Evolutionary conservation across 192 early-diverging fungal genomes (phyloP), one percentile per base, ranked within the genome.

Genomic region (Coemansia sp.): DNA sequence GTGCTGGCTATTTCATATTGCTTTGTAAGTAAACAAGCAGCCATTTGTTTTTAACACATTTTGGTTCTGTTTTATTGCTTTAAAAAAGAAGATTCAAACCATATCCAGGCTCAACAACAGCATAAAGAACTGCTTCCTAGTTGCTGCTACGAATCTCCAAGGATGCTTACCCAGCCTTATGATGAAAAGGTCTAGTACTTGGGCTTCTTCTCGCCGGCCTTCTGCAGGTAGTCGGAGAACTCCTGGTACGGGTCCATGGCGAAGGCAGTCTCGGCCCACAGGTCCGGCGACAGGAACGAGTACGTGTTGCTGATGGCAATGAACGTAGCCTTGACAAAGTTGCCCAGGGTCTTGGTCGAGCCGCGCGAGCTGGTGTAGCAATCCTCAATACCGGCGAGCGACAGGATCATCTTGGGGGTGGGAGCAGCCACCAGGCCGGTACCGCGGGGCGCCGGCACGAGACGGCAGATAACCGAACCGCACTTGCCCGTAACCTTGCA

Each of bases 321-420:
- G 84, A 98, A 98, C 70, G 92, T 90, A 64, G 96, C 96, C 93
- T 98, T 98, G 83, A 98, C 93, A 73, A 97, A 97, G 93, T 98
- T 98, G 75, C 96, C 96, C 62, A 95, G 90, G 71, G 96, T 98
- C 82, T 90, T 91, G 89, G 96, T 98, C 71, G 93, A 93, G 77
- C 96, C 96, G 69, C 91, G 86, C 80, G 96, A 85, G 56, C 91
- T 87, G 78, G 96, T 98, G 89, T 98, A 98, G 87, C 91, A 93
- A 84, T 98, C 96, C 62, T 87, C 86, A 82, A 98, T 91, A 92
- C 96, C 96, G 66, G 96, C 96, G 65, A 97, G 88, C 84, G 92
- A 85, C 70, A 96, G 87, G 59, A 98, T 87, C 89, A 93, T 96
- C 93, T 98, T 98, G 85, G 94, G 91, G 74, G 91, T 91, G 31